Evolutionary conservation across 371 early-diverging fungal species (phyloP).

Genomic region (Rhizomucor pusillus): DNA sequence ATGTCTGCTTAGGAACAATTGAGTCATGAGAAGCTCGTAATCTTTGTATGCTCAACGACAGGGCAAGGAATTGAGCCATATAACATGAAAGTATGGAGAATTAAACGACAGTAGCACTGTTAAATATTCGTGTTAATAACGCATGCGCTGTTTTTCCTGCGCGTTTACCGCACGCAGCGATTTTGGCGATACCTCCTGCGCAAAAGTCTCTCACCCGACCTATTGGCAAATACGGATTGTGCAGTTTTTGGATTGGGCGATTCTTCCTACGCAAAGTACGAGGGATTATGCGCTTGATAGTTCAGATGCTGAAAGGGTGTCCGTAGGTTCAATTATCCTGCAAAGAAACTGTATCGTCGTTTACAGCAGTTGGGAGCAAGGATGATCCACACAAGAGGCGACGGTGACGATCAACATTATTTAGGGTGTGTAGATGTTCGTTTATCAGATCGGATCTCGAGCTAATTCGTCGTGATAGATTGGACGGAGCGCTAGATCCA

Average conservation of each 20-base stretch:
- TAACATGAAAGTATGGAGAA: conserved; percentile 77
- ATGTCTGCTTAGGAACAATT: conserved; percentile 46
- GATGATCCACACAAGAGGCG: conserved; percentile 72
- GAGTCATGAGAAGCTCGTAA: conserved; percentile 60
- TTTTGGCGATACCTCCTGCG: conserved; percentile 91
- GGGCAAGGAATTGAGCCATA: conserved; percentile 93
- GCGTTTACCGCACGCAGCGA: conserved; percentile 24
- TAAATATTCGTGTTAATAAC: not conserved
- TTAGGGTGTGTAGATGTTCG: conserved; percentile 61
- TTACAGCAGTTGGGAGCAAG: conserved; percentile 87
- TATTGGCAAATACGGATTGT: conserved; percentile 64
- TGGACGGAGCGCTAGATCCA: conserved; percentile 85
- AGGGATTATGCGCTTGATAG: not conserved
- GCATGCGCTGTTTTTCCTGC: not conserved
- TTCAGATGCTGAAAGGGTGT: not conserved
- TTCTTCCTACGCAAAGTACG: conserved; percentile 84
- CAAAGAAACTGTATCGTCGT: conserved; percentile 90
- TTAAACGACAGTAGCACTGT: not conserved
- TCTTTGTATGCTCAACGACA: conserved; percentile 94
- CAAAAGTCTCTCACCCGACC: conserved; percentile 68
- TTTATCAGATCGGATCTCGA: not conserved
- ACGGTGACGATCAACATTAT: conserved; percentile 97
- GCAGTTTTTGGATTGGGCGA: conserved; percentile 96
- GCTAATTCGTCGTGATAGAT: conserved; percentile 25
- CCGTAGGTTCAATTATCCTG: conserved; percentile 88